A percentile compares a stretch with the other conserved stretches of the same genome.
Evolutionary conservation across 768 basidiomycete species (phyloP).

Genomic region (Tricholoma hemisulphureum): DNA sequence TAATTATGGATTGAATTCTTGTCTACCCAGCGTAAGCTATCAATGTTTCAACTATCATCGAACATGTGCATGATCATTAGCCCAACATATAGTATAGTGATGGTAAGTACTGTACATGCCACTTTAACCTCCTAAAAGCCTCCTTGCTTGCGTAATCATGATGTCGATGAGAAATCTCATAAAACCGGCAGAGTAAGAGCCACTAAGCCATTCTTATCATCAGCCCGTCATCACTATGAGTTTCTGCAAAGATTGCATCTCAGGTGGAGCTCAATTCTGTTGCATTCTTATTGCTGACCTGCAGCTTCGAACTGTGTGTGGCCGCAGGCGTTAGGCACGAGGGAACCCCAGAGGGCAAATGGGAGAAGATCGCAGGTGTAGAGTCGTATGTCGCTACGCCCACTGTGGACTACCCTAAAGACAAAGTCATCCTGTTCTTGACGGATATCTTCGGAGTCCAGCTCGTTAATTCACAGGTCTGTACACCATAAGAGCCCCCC

Average conservation of each 20-base stretch:
- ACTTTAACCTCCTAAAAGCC: too few species aligned
- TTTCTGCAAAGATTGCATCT: conserved; percentile 48
- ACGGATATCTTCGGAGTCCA: conserved; percentile 52
- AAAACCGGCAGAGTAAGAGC: too few species aligned
- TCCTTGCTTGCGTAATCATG: too few species aligned
- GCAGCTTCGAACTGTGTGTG: neutral
- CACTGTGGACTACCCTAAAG: conserved; percentile 45
- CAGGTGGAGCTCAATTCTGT: conserved; percentile 33
- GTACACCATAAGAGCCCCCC: conserved; percentile 10
- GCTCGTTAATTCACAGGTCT: conserved; percentile 44
- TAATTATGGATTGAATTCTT: too few species aligned
- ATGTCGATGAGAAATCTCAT: too few species aligned
- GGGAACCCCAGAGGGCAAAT: conserved; percentile 47
- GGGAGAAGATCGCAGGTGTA: conserved; percentile 47
- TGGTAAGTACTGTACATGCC: too few species aligned
- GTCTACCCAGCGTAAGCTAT: too few species aligned
- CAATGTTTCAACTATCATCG: too few species aligned
- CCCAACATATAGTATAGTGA: too few species aligned
- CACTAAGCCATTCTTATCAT: neutral
- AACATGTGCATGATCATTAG: too few species aligned
- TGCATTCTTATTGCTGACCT: neutral
- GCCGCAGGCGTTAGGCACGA: conserved; percentile 53
- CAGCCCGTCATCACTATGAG: conserved; percentile 34
- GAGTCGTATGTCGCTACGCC: conserved; percentile 56
- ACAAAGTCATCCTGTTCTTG: conserved; percentile 56